Base-by-base conservation (phyloP, 371 early-diverging fungal genomes). In the Chytridium lagenaria region DNA sequence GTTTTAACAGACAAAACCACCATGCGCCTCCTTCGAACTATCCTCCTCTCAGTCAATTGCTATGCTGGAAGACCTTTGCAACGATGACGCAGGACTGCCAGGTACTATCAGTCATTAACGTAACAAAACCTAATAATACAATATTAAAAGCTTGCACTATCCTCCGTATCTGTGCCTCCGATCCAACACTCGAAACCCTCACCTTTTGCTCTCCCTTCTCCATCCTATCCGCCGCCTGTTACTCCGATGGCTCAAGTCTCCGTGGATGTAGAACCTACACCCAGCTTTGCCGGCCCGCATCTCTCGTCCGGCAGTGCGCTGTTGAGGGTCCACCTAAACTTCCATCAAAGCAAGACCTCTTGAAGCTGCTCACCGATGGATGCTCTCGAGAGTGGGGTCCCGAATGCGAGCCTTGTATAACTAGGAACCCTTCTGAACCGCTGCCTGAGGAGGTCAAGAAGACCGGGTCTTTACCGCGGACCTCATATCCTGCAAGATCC, bases 61-160 rank as follows among this genome's bases (percentile, higher is more conserved):
- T 10, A 74, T 74, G 74, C 74, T 74, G 10, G 34, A 23, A 31
- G 70, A 74, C 40, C 33, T 74, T 2, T 74, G 74, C 57, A 52
- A 38, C 5, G 70, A 65, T 33, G 36, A n/a, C 2, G 30, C 52
- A 2, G 23, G 28, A 38, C 50, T 70, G 28, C 70, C 74, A 40
- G 74, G 74, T 74, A 50, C 30, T 3, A 3, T 19, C 63, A 57
- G 10, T 57, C 23, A 22, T 57, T 23, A 22, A 22, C 23, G 57
- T 30, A 10, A 22, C 57, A 23, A 57, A 23, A 26, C 23, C 26
- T 23, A n/a, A n/a, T 57, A 10, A 22, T 10, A 15, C 30, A 15
- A 30, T 30, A 57, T 57, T 37, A 28, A 1, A 5, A 74, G 70
- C 55, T 64, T 69, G 70, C 66, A 52, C 74, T 10, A 3, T 74